Percentiles rank a stretch among this genome's conserved stretches.
phyloP scores from a whole-genome alignment of 75 land plant species.

The Pinus tabuliformis region DNA sequence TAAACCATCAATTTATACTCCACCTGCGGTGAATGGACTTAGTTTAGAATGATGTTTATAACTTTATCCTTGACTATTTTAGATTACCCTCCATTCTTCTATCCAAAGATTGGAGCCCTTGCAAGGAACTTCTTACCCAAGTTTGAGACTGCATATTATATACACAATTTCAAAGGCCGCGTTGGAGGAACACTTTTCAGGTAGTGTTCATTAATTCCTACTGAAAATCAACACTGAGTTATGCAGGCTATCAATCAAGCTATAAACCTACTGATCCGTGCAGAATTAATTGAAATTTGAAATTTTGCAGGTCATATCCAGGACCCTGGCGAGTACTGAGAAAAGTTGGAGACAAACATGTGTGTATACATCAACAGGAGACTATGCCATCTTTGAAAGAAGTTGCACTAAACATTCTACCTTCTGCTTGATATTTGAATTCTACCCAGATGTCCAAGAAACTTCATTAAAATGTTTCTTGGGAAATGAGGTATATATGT shows the following conservation, averaged over 20 bases:
- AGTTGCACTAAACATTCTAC: conserved; percentile 87
- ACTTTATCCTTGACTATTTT: background rate
- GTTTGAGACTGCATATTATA: conserved; percentile 92
- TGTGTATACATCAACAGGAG: conserved; percentile 75
- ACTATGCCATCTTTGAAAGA: conserved; percentile 91
- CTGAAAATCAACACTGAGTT: no score
- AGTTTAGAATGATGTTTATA: background rate
- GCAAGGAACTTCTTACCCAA: conserved; percentile 75
- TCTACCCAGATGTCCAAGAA: no score
- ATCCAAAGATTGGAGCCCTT: conserved; percentile 92
- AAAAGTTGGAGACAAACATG: conserved; percentile 33
- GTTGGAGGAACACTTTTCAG: conserved; percentile 92
- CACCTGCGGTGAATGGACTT: background rate
- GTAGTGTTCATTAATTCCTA: conserved; percentile 21
- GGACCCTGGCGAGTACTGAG: conserved; percentile 91
- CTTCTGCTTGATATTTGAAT: conserved; percentile 31
- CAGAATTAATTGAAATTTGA: no score
- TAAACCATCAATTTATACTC: background rate
- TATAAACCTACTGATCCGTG: background rate
- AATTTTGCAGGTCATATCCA: conserved; percentile 73
- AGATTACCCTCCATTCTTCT: conserved; percentile 98
- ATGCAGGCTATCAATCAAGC: background rate
- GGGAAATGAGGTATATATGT: no score
- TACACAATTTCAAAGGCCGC: conserved; percentile 93
- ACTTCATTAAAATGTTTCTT: no score